phyloP scores from a whole-genome alignment of 2,329 filamentous ascomycete species.

The Penicillium frequentans region DNA sequence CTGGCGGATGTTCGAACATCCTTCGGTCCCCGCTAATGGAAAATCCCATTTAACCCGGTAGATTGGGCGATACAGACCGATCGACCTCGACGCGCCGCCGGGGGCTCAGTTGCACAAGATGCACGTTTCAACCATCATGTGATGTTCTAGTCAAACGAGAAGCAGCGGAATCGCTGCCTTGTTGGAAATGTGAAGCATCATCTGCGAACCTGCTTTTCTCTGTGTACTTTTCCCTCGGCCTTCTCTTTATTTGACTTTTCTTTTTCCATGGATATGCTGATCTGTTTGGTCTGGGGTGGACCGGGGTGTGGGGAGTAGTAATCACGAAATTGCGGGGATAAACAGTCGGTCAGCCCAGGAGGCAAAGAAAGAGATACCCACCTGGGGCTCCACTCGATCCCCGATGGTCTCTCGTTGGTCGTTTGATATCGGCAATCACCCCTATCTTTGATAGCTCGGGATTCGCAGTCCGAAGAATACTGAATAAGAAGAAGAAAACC shows the following conservation, averaged over 20 bases:
- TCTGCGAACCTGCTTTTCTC: constrained; percentile 7
- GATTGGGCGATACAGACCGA: constrained; percentile 13
- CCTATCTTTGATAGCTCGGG: background rate
- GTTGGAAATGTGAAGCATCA: constrained; percentile 7
- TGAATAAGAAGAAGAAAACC: background rate
- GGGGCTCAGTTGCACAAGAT: constrained; percentile 19
- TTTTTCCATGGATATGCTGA: constrained; percentile 8
- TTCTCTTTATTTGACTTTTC: background rate
- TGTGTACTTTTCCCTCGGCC: background rate
- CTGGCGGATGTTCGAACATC: background rate
- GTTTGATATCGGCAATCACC: background rate
- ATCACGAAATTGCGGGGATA: constrained; percentile 9
- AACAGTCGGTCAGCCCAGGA: constrained; percentile 1
- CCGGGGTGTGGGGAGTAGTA: constrained; percentile 1
- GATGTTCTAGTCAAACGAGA: constrained; percentile 19
- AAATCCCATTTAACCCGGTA: constrained; percentile 7
- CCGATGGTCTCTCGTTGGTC: background rate
- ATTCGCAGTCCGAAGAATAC: background rate
- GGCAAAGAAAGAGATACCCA: background rate
- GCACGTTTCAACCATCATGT: constrained; percentile 33
- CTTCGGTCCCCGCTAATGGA: background rate
- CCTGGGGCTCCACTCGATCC: background rate
- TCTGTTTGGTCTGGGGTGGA: constrained; percentile 9
- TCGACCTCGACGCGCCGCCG: constrained; percentile 9
- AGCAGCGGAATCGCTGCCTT: background rate